Conservation (phyloP, 257 asterid genomes). For the Pogostemon cablin region DNA sequence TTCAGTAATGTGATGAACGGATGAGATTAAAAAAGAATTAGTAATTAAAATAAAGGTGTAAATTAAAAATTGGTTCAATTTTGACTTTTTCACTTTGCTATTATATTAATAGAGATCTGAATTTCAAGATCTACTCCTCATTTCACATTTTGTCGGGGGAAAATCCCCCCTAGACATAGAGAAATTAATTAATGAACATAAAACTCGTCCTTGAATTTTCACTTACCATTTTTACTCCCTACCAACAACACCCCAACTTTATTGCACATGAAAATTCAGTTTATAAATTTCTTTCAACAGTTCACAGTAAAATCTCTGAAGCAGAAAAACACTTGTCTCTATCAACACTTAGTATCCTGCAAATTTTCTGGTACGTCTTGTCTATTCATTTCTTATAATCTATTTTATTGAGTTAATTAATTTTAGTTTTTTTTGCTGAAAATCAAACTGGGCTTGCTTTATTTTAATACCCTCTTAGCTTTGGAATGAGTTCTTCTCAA, state of each 20-base stretch:
- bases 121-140: background rate
- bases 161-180: conserved; percentile 3
- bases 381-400: background rate
- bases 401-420: conserved; percentile 20
- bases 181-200: background rate
- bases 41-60: too few relatives aligned
- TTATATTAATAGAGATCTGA: too few relatives aligned
- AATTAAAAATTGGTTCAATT: too few relatives aligned
- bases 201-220: conserved; percentile 18
- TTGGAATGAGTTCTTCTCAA: background rate
- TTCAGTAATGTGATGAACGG: too few relatives aligned
- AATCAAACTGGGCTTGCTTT: conserved; percentile 13
- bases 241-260: background rate
- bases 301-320: background rate
- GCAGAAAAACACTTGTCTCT: background rate
- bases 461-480: background rate
- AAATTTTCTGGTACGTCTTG: conserved; percentile 26
- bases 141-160: background rate
- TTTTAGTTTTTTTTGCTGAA: background rate
- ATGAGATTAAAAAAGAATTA: too few relatives aligned
- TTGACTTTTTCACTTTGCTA: too few relatives aligned
- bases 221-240: conserved; percentile 5
- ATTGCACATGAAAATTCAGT: background rate
- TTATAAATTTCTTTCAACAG: conserved; percentile 8
- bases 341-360: background rate